Base-by-base conservation (phyloP, 768 basidiomycete species). In the Leucocoprinus leucothites region DNA sequence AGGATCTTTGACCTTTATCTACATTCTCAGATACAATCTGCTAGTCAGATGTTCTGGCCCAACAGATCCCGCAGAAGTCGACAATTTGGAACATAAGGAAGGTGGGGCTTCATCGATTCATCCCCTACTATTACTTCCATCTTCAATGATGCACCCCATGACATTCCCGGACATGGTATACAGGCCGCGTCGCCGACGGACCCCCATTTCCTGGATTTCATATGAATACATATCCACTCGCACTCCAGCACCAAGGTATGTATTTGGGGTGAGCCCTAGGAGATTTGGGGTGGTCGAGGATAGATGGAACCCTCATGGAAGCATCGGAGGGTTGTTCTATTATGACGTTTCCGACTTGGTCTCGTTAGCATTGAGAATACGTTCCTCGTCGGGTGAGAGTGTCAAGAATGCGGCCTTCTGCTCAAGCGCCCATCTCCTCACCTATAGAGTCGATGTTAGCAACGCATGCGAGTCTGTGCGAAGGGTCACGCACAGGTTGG, bases 301-400 rank as follows among this genome's bases (percentile, higher is more conserved):
- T 22, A n/a, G 44, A 44, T 42, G 18, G 18, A 42, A 13, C 50
- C 25, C 22, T 38, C 21, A 50, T 19, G 24, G 22, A 40, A 40
- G 11, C 18, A 40, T 22, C 22, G 8, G 9, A 4, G 25, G 18
- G 16, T 11, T 26, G 14, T 3, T 14, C 3, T n/a, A 25, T 51
- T 42, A 45, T 44, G 26, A 48, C 42, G 53, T 42, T 21, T 48
- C 40, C 26, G 24, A 31, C 40, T 48, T 56, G 28, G 54, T n/a
- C 35, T 48, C 16, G 21, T 40, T 22, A 40, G 58, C 56, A 28
- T 61, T 62, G 25, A 73, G 48, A 26, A 82, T 61, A 58, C 66
- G 69, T 60, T 76, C 72, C 65, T 89, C 85, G 47, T 77, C 82
- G 1, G 83, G 76, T 18, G 86, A 79, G 5, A 87, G 73, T 3